These are phyloP conservation scores for Wickerhamiella shivajii DNA, from an alignment of 805 yeast genomes.

Conservation along the genomic window DNA sequence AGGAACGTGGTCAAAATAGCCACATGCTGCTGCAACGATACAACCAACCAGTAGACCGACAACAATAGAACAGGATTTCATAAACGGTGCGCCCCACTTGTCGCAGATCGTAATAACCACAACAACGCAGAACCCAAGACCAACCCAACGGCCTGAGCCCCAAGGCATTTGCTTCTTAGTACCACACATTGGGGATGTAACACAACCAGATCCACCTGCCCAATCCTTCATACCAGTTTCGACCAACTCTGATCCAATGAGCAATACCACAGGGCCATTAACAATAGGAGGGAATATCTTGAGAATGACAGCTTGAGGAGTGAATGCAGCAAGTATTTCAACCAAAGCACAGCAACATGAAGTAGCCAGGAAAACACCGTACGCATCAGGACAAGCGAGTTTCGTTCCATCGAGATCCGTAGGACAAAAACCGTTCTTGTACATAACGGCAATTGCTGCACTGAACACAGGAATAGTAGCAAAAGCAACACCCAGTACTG, in stretches of 20 bases:
- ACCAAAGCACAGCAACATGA: slow-evolving; percentile 51
- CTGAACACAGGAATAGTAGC: slow-evolving; percentile 68
- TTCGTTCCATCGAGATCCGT: slow-evolving; percentile 41
- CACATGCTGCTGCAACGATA: slow-evolving; percentile 79
- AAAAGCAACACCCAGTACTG: slow-evolving; percentile 85
- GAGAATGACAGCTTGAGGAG: slow-evolving; percentile 57
- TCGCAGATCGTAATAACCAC: slow-evolving; percentile 58
- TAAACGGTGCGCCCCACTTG: slow-evolving; percentile 78
- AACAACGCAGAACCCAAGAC: slow-evolving; percentile 71
- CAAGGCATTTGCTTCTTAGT: slow-evolving; percentile 31
- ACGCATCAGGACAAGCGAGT: slow-evolving; percentile 75
- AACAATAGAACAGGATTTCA: slow-evolving; percentile 85
- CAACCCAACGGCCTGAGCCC: slow-evolving; percentile 77
- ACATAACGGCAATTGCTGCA: slow-evolving; percentile 68
- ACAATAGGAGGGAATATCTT: slow-evolving; percentile 71
- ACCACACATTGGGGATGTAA: slow-evolving; percentile 19
- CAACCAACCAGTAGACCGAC: slow-evolving; percentile 73
- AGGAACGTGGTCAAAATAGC: slow-evolving; percentile 44
- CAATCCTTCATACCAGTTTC: slow-evolving; percentile 63
- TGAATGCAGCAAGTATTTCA: slow-evolving; percentile 55
- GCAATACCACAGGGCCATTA: slow-evolving; percentile 78
- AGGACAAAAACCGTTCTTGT: slow-evolving; percentile 50
- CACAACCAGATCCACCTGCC: slow-evolving; percentile 69
- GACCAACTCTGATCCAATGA: slow-evolving; percentile 59
- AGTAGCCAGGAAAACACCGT: slow-evolving; percentile 66